Percentiles rank a stretch among this genome's conserved stretches.
Conservation (phyloP, 805 yeast genomes). For the Kluyveromyces lactis region DNA sequence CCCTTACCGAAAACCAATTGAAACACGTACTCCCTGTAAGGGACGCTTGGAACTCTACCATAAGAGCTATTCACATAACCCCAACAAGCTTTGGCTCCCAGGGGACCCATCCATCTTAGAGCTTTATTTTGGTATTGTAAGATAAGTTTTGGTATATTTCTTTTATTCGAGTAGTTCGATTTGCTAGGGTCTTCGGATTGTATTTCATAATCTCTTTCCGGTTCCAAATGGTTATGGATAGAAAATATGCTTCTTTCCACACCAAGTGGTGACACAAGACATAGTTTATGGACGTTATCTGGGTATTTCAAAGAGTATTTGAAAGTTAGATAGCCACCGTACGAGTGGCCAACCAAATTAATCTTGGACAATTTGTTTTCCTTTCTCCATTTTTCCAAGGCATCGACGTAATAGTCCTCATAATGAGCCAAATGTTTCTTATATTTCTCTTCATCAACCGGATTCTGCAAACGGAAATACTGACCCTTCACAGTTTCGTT, state of each 20-base stretch:
- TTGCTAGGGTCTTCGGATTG: constrained; percentile 37
- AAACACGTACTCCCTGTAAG: constrained; percentile 21
- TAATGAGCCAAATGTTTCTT: constrained; percentile 29
- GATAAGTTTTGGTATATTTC: constrained; percentile 26
- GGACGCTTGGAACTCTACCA: constrained; percentile 18
- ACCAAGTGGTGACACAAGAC: constrained; percentile 71
- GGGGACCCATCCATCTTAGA: constrained; percentile 37
- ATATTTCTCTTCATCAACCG: constrained; percentile 13
- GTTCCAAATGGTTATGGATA: constrained; percentile 28
- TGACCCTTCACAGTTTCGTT: constrained; percentile 1
- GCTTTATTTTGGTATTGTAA: constrained; percentile 37
- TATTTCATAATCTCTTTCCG: constrained; percentile 14
- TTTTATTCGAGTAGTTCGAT: constrained; percentile 25
- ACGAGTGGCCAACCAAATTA: constrained; percentile 67
- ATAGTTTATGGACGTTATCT: constrained; percentile 40
- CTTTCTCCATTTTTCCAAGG: constrained; percentile 59
- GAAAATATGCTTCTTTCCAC: constrained; percentile 64
- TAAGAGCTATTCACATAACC: constrained; percentile 27
- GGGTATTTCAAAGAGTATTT: constrained; percentile 58
- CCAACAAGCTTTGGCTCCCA: constrained; percentile 33
- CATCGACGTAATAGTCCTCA: constrained; percentile 48
- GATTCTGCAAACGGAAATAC: constrained; percentile 12
- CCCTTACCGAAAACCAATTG: constrained; percentile 17
- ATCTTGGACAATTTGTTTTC: constrained; percentile 41
- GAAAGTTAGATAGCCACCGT: constrained; percentile 67